Evolutionary conservation across 2,329 filamentous ascomycete genomes (phyloP).

Genomic region (Exserohilum turcica): DNA sequence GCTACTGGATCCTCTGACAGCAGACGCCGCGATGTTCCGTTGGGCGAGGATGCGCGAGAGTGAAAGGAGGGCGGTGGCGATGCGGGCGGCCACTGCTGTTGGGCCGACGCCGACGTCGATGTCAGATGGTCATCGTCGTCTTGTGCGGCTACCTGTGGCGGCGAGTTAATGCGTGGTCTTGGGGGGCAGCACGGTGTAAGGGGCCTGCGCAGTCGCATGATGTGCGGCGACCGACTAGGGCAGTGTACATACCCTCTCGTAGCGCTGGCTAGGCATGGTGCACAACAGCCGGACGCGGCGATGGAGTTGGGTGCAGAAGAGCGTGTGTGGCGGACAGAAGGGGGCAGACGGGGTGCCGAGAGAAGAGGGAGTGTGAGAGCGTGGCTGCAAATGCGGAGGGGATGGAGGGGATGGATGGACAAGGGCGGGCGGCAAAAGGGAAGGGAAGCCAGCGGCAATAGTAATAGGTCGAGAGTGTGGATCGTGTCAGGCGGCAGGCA

Average conservation of each 20-base stretch:
- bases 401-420: slow-evolving; percentile 1
- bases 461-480: not conserved
- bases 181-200: slow-evolving; percentile 1
- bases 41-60: slow-evolving; percentile 75
- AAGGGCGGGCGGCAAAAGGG: slow-evolving; percentile 6
- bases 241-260: slow-evolving; percentile 52
- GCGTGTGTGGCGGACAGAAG: not conserved
- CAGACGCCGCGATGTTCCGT: slow-evolving; percentile 55
- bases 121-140: slow-evolving; percentile 50
- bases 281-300: slow-evolving; percentile 14
- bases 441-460: slow-evolving; percentile 1
- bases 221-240: slow-evolving; percentile 12
- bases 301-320: slow-evolving; percentile 1
- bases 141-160: slow-evolving; percentile 49
- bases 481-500: slow-evolving; percentile 15
- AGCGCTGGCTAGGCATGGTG: slow-evolving; percentile 55
- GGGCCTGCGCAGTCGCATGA: slow-evolving; percentile 19
- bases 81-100: slow-evolving; percentile 48
- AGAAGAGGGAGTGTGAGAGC: not conserved
- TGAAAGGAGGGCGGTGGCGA: slow-evolving; percentile 78
- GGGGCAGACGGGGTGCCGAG: not conserved
- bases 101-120: slow-evolving; percentile 24
- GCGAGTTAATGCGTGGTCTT: slow-evolving; percentile 21
- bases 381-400: slow-evolving; percentile 9
- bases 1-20: slow-evolving; percentile 58